Evolutionary conservation across 192 early-diverging fungal genomes (phyloP).

Genomic region (Linnemannia schmuckeri): DNA sequence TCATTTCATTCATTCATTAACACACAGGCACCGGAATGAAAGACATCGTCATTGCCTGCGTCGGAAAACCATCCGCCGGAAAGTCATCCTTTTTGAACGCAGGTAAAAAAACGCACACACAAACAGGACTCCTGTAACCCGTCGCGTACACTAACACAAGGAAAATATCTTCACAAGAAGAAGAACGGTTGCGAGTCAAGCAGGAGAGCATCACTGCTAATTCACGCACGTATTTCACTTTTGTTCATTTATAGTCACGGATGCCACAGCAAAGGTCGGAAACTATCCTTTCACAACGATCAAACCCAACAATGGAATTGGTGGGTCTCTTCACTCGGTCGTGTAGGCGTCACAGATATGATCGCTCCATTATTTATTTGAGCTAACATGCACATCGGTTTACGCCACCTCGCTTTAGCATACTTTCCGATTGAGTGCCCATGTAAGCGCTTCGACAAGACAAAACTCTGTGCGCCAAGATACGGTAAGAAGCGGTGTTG

Average conservation of each 20-base stretch:
- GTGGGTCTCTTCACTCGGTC: constrained; percentile 5
- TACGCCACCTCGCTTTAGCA: constrained; percentile 19
- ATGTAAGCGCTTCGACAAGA: constrained; percentile 68
- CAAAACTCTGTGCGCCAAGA: constrained; percentile 74
- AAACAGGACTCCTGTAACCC: too few relatives aligned
- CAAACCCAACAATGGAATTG: constrained; percentile 83
- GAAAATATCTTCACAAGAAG: too few relatives aligned
- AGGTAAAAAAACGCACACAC: constrained; percentile 36
- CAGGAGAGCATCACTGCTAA: too few relatives aligned
- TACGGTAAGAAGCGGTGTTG: constrained; percentile 62
- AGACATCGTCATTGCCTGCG: constrained; percentile 74
- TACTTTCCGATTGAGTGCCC: constrained; percentile 83
- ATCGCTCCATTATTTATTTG: background rate
- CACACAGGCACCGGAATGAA: constrained; percentile 27
- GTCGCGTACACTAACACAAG: too few relatives aligned
- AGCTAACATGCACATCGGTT: background rate
- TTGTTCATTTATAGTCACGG: constrained; percentile 64
- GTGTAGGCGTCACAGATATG: background rate
- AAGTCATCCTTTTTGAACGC: constrained; percentile 88
- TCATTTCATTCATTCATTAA: background rate
- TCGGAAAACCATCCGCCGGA: constrained; percentile 85
- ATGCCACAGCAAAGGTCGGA: constrained; percentile 86
- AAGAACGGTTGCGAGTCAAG: too few relatives aligned
- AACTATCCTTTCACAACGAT: constrained; percentile 92
- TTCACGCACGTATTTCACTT: too few relatives aligned